phyloP scores from a whole-genome alignment of 2,329 filamentous ascomycete species.

The Corynespora cassiicola region DNA sequence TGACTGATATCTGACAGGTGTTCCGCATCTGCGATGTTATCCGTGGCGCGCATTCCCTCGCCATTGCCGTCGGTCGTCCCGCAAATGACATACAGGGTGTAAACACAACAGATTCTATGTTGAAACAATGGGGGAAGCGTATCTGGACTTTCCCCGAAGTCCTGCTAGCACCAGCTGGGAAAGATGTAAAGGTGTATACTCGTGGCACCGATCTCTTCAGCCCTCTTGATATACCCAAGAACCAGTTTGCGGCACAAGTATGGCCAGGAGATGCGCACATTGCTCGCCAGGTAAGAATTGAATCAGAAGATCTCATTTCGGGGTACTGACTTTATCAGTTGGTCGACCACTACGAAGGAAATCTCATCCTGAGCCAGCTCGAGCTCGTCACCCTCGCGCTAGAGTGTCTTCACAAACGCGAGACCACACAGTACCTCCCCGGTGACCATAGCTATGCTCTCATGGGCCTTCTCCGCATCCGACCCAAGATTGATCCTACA shows the following conservation, averaged over 20 bases:
- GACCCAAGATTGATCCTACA: slow-evolving; percentile 45
- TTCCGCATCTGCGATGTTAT: slow-evolving; percentile 56
- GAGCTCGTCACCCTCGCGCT: slow-evolving; percentile 52
- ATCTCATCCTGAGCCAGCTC: slow-evolving; percentile 47
- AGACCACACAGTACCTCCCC: slow-evolving; percentile 43
- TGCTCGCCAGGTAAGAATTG: slow-evolving; percentile 32
- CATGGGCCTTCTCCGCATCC: slow-evolving; percentile 53
- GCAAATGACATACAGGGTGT: slow-evolving; percentile 21
- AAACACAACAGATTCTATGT: slow-evolving; percentile 34
- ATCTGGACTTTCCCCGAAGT: slow-evolving; percentile 58
- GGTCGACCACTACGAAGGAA: slow-evolving; percentile 55
- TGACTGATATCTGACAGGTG: slow-evolving; percentile 25
- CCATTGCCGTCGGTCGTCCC: slow-evolving; percentile 49
- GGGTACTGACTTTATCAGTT: slow-evolving; percentile 38
- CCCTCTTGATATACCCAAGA: slow-evolving; percentile 42
- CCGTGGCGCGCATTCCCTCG: slow-evolving; percentile 49
- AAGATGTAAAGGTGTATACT: slow-evolving; percentile 41
- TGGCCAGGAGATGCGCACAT: slow-evolving; percentile 48
- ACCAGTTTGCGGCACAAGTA: slow-evolving; percentile 48
- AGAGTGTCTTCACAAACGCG: slow-evolving; percentile 48
- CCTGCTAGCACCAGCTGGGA: slow-evolving; percentile 38
- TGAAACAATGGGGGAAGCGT: slow-evolving; percentile 53
- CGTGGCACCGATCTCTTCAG: slow-evolving; percentile 28
- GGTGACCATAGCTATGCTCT: slow-evolving; percentile 55
- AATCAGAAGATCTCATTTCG: too few species aligned